Evolutionary conservation across 169 alveolate species (phyloP).

Genomic region (Plasmodium fragile): DNA sequence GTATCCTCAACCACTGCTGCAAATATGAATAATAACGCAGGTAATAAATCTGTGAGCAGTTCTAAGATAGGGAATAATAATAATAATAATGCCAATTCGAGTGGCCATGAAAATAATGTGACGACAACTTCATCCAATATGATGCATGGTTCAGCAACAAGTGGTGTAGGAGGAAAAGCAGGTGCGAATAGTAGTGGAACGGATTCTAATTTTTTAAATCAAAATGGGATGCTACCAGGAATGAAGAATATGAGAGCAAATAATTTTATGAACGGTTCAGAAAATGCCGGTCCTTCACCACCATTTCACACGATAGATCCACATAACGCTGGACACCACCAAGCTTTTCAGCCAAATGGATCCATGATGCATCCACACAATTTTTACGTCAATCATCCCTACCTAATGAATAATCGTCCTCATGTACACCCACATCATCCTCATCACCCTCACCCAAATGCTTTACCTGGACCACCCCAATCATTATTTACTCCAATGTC

Average conservation of each 20-base stretch:
- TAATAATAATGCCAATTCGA: background rate
- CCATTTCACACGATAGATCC: constrained; percentile 25
- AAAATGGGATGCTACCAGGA: constrained; percentile 16
- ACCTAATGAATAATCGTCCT: constrained; percentile 17
- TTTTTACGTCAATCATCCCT: constrained; percentile 27
- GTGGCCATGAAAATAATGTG: constrained; percentile 5
- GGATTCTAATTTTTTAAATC: constrained; percentile 44
- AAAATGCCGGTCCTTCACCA: constrained; percentile 28
- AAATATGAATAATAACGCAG: background rate
- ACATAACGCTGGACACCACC: constrained; percentile 24
- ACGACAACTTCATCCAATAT: background rate
- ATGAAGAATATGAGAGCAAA: constrained; percentile 20
- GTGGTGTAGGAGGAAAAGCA: background rate
- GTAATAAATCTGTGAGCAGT: background rate
- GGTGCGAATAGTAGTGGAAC: background rate
- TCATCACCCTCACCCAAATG: constrained; percentile 65
- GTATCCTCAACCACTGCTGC: background rate
- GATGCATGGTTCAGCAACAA: background rate
- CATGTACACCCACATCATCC: constrained; percentile 3
- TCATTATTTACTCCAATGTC: constrained; percentile 43
- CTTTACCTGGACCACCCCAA: constrained; percentile 31
- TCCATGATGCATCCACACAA: constrained; percentile 64
- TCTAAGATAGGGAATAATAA: background rate
- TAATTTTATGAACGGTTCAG: constrained; percentile 53
- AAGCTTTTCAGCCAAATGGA: constrained; percentile 41